phyloP scores from a whole-genome alignment of 176 grass and related monocot species.

The Microstegium vimineum region DNA sequence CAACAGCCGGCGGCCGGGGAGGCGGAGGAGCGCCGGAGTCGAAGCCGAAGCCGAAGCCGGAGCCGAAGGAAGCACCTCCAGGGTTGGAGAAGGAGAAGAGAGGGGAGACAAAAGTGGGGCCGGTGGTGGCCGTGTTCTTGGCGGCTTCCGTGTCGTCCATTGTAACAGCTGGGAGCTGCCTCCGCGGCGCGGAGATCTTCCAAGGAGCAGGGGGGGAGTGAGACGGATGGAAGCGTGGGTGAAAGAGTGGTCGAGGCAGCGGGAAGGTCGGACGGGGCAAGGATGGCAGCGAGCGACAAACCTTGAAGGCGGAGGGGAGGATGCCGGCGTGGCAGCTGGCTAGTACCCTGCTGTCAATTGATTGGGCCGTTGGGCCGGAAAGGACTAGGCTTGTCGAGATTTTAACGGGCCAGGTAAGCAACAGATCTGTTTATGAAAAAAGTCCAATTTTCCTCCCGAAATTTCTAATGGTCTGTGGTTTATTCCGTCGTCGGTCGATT shows the following conservation, averaged over 20 bases:
- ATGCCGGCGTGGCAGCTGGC: neutral
- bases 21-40: conserved; percentile 30
- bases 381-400: neutral
- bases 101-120: neutral
- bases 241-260: neutral
- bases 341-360: neutral
- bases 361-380: neutral
- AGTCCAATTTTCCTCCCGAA: too few relatives aligned
- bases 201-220: neutral
- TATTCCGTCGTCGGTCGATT: too few relatives aligned
- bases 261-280: neutral
- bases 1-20: conserved; percentile 45
- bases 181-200: neutral
- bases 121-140: conserved; percentile 6
- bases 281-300: neutral
- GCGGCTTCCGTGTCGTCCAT: conserved; percentile 22
- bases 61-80: conserved; percentile 11
- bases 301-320: neutral
- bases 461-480: too few relatives aligned
- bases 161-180: neutral
- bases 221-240: neutral
- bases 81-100: conserved; percentile 62
- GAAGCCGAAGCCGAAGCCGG: conserved; percentile 9
- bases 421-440: too few relatives aligned
- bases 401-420: neutral